Base-by-base conservation (phyloP, 331 rosid species). In the Quercus phellos region DNA sequence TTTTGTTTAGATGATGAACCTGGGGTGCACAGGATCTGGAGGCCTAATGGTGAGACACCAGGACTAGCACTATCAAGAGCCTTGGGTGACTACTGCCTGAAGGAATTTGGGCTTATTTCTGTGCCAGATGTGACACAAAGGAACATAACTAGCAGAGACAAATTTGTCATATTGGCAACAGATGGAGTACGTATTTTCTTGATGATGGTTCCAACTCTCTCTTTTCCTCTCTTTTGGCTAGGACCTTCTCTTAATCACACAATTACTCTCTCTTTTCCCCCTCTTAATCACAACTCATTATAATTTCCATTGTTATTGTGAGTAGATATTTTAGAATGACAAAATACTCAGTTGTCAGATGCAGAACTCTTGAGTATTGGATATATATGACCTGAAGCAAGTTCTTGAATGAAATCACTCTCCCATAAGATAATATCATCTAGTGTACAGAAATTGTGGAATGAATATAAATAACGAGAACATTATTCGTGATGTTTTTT, bases 21-120 rank as follows among this genome's bases (percentile, higher is more conserved):
- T 56, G 91, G 90, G 27, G 91, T 91, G 64, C 87, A 86, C 69
- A 85, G 97, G 78, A 88, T 89, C 12, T 92, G 96, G 97, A 77
- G 77, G 87, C 96, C 93, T 54, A 80, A 87, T 55, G 85, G 87
- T 5, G 78, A 86, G 63, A 21, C 87, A 1, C 87, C 92, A 26
- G 96, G 96, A 24, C 81, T 92, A 24, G 94, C 97, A 68, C 63
- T 92, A 35, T 90, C 96, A 13, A 86, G 97, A 75, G 92, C 97
- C 42, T 82, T 90, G 53, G 97, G 97, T 38, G 96, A 92, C 51
- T 81, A 86, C 63, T 86, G 92, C 67, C 76, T 89, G 1, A 92
- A 92, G 83, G 89, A 87, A 30, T 88, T 83, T 72, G 97, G 97
- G 46, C 84, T 92, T 17, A 86, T 89, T 61, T 90, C 94, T 72